A percentile compares a stretch with the other conserved stretches of the same genome.
phyloP scores from a whole-genome alignment of 2,329 filamentous ascomycete species.

The Pezicula carpinea region DNA sequence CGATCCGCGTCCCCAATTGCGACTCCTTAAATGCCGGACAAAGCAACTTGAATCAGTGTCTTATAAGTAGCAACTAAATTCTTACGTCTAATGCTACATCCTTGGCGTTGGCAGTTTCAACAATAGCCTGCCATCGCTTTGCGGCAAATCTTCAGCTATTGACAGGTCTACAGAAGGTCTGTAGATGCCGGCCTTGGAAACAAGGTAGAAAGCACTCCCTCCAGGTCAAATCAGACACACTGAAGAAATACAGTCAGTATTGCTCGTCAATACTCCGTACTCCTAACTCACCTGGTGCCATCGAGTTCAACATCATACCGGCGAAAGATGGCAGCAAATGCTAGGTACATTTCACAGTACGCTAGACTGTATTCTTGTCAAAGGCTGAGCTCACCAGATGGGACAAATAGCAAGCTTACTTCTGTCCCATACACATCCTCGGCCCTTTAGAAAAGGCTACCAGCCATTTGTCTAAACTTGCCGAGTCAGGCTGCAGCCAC shows the following conservation, averaged over 20 bases:
- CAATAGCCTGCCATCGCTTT: too few species aligned
- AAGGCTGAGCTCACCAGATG: background rate
- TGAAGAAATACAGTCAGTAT: background rate
- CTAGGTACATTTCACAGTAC: conserved; percentile 28
- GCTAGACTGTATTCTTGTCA: conserved; percentile 11
- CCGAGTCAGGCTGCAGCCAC: conserved; percentile 1
- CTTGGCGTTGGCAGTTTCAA: too few species aligned
- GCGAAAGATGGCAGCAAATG: conserved; percentile 27
- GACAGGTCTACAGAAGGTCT: conserved; percentile 17
- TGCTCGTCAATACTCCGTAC: background rate
- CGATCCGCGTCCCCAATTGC: too few species aligned
- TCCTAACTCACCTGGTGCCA: conserved; percentile 16
- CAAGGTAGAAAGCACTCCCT: conserved; percentile 23
- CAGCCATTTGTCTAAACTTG: conserved; percentile 23
- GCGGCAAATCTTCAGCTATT: background rate
- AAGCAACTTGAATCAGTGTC: too few species aligned
- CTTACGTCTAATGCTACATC: too few species aligned
- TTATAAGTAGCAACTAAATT: too few species aligned
- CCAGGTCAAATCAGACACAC: conserved; percentile 24
- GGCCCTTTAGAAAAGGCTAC: conserved; percentile 40
- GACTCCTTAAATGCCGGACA: too few species aligned
- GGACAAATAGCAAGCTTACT: too few species aligned
- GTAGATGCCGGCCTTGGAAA: conserved; percentile 17
- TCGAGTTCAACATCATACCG: conserved; percentile 26
- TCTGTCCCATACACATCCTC: conserved; percentile 32